Evolutionary conservation across 169 alveolate genomes (phyloP).

Genomic region (Plasmodium gonderi): DNA sequence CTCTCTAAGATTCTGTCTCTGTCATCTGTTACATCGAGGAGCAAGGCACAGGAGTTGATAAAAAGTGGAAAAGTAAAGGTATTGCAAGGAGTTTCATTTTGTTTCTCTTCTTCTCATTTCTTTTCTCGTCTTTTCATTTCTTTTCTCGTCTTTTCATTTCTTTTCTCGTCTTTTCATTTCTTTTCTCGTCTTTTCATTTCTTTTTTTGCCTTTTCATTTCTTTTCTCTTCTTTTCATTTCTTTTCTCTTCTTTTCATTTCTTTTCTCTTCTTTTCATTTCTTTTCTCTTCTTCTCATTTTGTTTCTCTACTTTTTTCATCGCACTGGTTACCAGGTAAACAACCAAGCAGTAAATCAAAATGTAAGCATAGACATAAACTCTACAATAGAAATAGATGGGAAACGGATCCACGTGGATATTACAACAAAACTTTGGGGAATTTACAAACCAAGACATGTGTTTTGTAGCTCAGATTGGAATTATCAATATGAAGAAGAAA

Average conservation of each 20-base stretch:
- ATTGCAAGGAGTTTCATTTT: not conserved
- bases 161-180: not conserved
- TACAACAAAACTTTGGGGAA: slow-evolving; percentile 60
- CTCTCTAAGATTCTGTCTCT: slow-evolving; percentile 56
- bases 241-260: not conserved
- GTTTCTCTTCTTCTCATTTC: not conserved
- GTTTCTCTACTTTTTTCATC: no score
- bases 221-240: no score
- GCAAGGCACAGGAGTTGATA: slow-evolving; percentile 67
- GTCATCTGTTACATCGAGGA: slow-evolving; percentile 58
- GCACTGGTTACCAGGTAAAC: no score
- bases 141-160: not conserved
- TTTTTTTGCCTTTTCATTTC: not conserved
- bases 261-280: not conserved
- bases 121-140: not conserved
- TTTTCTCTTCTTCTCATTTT: not conserved
- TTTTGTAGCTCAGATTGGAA: slow-evolving; percentile 55
- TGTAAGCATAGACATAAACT: slow-evolving; percentile 20
- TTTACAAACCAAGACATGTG: slow-evolving; percentile 57
- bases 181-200: no score
- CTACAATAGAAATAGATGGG: slow-evolving; percentile 26
- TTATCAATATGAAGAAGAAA: slow-evolving; percentile 57
- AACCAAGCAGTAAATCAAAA: slow-evolving; percentile 34
- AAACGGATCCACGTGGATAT: slow-evolving; percentile 29
- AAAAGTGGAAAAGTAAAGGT: slow-evolving; percentile 57